Base-by-base conservation (phyloP, 805 yeast genomes). In the Saccharomycopsis lassenensis region DNA sequence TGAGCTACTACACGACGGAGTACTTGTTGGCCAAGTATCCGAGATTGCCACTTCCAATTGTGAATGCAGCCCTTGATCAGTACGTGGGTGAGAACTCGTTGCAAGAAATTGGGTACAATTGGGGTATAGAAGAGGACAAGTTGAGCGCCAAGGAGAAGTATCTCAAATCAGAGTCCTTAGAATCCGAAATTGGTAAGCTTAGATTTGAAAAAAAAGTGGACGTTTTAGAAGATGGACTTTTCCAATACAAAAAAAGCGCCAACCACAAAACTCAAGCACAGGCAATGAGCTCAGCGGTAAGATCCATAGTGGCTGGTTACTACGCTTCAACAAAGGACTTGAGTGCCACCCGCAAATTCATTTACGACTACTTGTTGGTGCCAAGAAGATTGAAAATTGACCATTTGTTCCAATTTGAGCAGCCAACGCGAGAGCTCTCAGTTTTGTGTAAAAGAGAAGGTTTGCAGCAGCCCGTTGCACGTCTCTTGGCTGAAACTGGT, bases 401-500 rank as follows among this genome's bases (percentile, higher is more conserved):
- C 25, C 63, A 73, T 37, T 69, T 89, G 71, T 80, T 91, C 57
- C 73, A 72, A 49, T 85, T 91, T 56, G 74, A 71, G 48, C 79
- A 79, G 52, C 95, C 97, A 27, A 80, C 89, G 10, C 71, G 91
- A 55, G 91, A 87, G 54, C 65, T 91, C 41, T 69, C 84, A 1
- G 71, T 74, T 41, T 61, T 91, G 33, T 77, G 95, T 51, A 77
- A 73, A 38, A 74, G 87, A 45, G 80, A 87, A 52, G 71, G 73
- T 10, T 65, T 89, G 46, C 70, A 69, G 34, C 69, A 72, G 15
- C 95, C 96, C 20, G 69, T 80, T 4, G 77, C 86, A 31, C 75
- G 93, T 53, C 67, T 91, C 41, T 62, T 91, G 38, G 87, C 94
- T 23, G 99, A 91, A 59, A 81, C 95, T 20, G 99, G 99, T 56